phyloP scores from a whole-genome alignment of 2,329 filamentous ascomycete genomes.

The Exophiala alcalophila region DNA sequence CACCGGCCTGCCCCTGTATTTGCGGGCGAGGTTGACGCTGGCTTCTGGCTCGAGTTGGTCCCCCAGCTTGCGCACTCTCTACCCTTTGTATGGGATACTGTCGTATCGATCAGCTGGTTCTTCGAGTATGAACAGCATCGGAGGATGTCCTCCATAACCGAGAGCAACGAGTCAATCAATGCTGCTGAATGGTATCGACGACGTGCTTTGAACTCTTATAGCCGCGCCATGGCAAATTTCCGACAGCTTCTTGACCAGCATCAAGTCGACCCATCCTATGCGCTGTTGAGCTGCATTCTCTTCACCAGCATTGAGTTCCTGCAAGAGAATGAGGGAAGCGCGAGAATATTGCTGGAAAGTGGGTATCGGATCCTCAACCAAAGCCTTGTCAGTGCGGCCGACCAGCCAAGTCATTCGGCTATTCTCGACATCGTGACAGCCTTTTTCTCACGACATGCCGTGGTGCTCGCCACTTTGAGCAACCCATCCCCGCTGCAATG shows the following conservation, averaged over 20 bases:
- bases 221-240: slow-evolving; percentile 17
- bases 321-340: slow-evolving; percentile 36
- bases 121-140: slow-evolving; percentile 32
- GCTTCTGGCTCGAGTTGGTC: slow-evolving; percentile 39
- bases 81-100: slow-evolving; percentile 40
- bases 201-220: slow-evolving; percentile 22
- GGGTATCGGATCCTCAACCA: slow-evolving; percentile 20
- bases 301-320: slow-evolving; percentile 30
- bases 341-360: slow-evolving; percentile 27
- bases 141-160: slow-evolving; percentile 3
- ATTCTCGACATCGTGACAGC: slow-evolving; percentile 18
- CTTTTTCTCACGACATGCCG: slow-evolving; percentile 15
- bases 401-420: too few species aligned
- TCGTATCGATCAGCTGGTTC: slow-evolving; percentile 38
- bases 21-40: slow-evolving; percentile 36
- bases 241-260: slow-evolving; percentile 7
- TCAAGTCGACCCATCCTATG: slow-evolving; percentile 11
- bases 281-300: slow-evolving; percentile 25
- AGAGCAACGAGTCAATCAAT: not conserved
- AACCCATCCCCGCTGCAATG: slow-evolving; percentile 9
- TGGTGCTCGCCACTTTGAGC: slow-evolving; percentile 15
- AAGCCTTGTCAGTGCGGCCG: too few species aligned
- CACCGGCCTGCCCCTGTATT: slow-evolving; percentile 34
- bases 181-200: slow-evolving; percentile 13
- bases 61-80: slow-evolving; percentile 38